A percentile compares a stretch with the other conserved stretches of the same genome.
Evolutionary conservation across 2,329 filamentous ascomycete genomes (phyloP).

Genomic region (Aspergillus fijiensis): DNA sequence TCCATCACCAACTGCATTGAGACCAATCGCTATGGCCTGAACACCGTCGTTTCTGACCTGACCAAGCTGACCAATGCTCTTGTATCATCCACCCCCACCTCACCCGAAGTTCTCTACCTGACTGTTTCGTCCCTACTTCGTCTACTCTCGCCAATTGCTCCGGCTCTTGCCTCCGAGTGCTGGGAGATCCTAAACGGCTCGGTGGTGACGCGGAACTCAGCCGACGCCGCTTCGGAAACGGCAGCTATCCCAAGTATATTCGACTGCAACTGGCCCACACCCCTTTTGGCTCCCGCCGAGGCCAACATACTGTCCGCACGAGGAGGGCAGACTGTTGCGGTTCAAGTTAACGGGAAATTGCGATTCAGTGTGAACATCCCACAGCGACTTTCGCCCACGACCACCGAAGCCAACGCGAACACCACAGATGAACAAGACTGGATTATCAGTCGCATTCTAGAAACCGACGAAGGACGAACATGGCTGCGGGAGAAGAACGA

Average conservation of each 20-base stretch:
- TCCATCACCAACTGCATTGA: conserved; percentile 69
- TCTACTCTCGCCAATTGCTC: conserved; percentile 76
- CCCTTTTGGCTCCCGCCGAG: conserved; percentile 39
- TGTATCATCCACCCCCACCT: conserved; percentile 45
- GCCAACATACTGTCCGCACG: conserved; percentile 50
- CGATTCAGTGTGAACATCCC: conserved; percentile 67
- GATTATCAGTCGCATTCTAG: conserved; percentile 61
- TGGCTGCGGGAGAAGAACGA: conserved; percentile 55
- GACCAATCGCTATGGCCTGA: conserved; percentile 71
- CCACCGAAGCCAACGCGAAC: conserved; percentile 12
- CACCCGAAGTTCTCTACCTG: conserved; percentile 40
- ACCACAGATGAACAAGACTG: conserved; percentile 53
- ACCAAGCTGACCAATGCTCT: conserved; percentile 77
- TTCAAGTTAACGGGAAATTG: conserved; percentile 79
- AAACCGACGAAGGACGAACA: conserved; percentile 59
- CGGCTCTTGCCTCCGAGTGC: conserved; percentile 77
- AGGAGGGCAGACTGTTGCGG: conserved; percentile 55
- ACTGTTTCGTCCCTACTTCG: conserved; percentile 61
- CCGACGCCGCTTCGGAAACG: conserved; percentile 2
- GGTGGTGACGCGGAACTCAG: conserved; percentile 11
- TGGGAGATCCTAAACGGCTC: conserved; percentile 61
- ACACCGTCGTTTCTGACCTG: conserved; percentile 79
- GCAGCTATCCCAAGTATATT: conserved; percentile 42
- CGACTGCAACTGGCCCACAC: conserved; percentile 57
- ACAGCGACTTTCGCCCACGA: conserved; percentile 46